Evolutionary conservation across 2,329 filamentous ascomycete genomes (phyloP).

Genomic region (Gnomoniopsis sp.): DNA sequence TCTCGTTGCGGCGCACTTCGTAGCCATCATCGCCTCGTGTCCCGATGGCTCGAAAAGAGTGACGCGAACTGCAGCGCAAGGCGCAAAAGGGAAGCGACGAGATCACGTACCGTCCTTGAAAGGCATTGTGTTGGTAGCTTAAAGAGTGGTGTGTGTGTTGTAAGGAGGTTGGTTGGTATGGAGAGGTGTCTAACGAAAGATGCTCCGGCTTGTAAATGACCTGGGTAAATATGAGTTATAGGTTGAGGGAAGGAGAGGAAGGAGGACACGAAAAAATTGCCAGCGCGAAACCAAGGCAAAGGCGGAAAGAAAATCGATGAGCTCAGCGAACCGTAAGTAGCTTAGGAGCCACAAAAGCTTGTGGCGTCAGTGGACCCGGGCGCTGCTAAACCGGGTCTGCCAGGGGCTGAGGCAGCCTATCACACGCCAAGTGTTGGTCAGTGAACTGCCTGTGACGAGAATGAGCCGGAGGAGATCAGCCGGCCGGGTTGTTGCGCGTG

Average conservation of each 20-base stretch:
- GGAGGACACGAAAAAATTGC: conserved; percentile 12
- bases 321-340: conserved; percentile 8
- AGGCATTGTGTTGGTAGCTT: conserved; percentile 30
- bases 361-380: conserved; percentile 2
- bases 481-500: no score
- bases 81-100: not conserved
- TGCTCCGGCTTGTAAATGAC: not conserved
- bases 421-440: conserved; percentile 16
- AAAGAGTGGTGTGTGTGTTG: conserved; percentile 14
- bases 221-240: not conserved
- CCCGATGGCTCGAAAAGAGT: conserved; percentile 22
- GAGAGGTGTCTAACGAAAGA: conserved; percentile 10
- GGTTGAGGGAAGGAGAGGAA: not conserved
- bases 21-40: conserved; percentile 1
- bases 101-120: conserved; percentile 35
- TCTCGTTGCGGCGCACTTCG: not conserved
- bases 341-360: conserved; percentile 6
- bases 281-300: conserved; percentile 10
- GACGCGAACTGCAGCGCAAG: not conserved
- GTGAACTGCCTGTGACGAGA: conserved; percentile 13
- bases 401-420: conserved; percentile 15
- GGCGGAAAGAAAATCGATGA: conserved; percentile 14
- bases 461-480: conserved; percentile 15
- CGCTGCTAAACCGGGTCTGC: conserved; percentile 4
- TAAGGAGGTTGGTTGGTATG: conserved; percentile 21